A percentile compares a stretch with the other conserved stretches of the same genome.
These are phyloP conservation scores for Austropuccinia psidii DNA, from an alignment of 1,284 basidiomycete species.

Conservation along the genomic window DNA sequence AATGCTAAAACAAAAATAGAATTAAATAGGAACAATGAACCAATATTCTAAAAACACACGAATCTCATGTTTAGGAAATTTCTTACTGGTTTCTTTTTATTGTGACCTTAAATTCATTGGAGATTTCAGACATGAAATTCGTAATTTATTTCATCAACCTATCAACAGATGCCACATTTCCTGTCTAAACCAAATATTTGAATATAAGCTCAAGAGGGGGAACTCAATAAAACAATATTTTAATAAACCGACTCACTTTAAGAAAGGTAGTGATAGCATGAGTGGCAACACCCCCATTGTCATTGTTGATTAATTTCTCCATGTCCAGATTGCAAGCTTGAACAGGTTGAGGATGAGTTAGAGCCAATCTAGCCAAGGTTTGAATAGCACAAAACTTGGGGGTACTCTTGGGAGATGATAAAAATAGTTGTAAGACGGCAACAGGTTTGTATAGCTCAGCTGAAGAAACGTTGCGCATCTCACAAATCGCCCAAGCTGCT, in stretches of 20 bases:
- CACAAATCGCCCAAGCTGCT: constrained; percentile 92
- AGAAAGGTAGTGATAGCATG: constrained; percentile 97
- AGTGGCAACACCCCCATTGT: constrained; percentile 92
- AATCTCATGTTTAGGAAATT: too few species aligned
- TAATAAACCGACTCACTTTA: constrained; percentile 61
- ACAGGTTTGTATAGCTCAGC: constrained; percentile 78
- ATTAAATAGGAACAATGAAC: too few species aligned
- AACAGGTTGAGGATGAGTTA: constrained; percentile 74
- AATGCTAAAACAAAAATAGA: constrained; percentile 57
- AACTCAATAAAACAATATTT: too few species aligned
- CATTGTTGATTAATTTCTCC: constrained; percentile 92
- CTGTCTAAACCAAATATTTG: constrained; percentile 61
- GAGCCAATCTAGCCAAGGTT: constrained; percentile 78
- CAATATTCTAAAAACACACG: too few species aligned
- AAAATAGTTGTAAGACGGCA: constrained; percentile 85
- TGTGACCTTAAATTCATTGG: constrained; percentile 99
- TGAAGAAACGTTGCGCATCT: constrained; percentile 74
- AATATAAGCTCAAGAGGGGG: too few species aligned
- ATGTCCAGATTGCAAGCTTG: constrained; percentile 93
- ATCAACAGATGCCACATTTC: constrained; percentile 97
- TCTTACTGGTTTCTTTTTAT: constrained; percentile 79
- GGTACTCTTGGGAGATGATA: constrained; percentile 83
- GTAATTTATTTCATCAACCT: constrained; percentile 99
- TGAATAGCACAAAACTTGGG: constrained; percentile 97
- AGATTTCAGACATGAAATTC: constrained; percentile 98